phyloP scores from a whole-genome alignment of 768 basidiomycete species.

The Strobilomyces dryophilus region DNA sequence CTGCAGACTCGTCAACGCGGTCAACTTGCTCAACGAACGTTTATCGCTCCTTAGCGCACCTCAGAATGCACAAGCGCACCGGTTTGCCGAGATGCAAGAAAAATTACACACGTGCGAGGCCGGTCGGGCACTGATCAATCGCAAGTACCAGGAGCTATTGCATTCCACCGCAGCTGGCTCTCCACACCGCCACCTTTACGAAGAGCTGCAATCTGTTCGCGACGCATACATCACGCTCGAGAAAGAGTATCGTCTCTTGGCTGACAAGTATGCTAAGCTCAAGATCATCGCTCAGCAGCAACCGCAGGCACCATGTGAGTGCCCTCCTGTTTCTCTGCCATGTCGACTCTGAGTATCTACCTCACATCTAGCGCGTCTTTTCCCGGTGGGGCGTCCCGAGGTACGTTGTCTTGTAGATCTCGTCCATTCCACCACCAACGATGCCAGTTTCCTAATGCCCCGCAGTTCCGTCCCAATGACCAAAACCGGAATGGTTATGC shows the following conservation, averaged over 20 bases:
- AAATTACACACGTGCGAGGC: constrained; percentile 22
- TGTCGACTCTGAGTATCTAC: background rate
- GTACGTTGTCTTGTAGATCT: constrained; percentile 3
- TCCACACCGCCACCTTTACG: constrained; percentile 12
- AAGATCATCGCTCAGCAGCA: constrained; percentile 10
- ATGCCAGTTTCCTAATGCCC: background rate
- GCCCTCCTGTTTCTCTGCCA: background rate
- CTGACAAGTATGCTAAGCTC: constrained; percentile 21
- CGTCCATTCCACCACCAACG: background rate
- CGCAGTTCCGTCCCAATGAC: background rate
- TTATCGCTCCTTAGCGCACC: constrained; percentile 18
- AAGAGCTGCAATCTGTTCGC: constrained; percentile 17
- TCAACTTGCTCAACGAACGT: constrained; percentile 31
- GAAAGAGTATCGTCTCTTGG: constrained; percentile 16
- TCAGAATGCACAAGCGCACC: constrained; percentile 13
- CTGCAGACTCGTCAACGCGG: constrained; percentile 23
- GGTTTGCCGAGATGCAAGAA: constrained; percentile 24
- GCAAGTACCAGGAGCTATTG: constrained; percentile 26
- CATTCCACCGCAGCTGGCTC: constrained; percentile 8
- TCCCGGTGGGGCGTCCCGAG: constrained; percentile 9
- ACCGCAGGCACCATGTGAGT: constrained; percentile 7
- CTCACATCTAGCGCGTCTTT: background rate
- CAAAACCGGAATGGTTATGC: constrained; percentile 7
- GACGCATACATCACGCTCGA: constrained; percentile 21
- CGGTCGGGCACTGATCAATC: constrained; percentile 11